These are phyloP conservation scores for Hydnomerulius pinastri DNA, from an alignment of 768 basidiomycete genomes.

Conservation along the genomic window DNA sequence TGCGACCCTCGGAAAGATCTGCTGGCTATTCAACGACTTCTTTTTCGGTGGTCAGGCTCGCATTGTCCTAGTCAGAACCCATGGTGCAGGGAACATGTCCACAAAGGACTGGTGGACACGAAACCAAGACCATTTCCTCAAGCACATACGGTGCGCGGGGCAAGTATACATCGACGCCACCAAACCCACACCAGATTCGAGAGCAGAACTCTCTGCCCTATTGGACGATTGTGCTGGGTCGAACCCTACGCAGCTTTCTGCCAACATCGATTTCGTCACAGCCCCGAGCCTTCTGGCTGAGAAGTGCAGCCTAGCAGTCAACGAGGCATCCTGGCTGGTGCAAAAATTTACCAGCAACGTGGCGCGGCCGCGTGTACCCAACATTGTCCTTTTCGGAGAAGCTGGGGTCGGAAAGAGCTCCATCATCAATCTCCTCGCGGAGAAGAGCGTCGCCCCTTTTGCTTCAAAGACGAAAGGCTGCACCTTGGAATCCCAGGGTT, in stretches of 20 bases:
- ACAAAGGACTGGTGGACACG: conserved; percentile 41
- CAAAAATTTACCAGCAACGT: conserved; percentile 14
- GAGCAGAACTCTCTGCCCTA: no score
- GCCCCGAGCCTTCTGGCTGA: conserved; percentile 6
- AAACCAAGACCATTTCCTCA: conserved; percentile 28
- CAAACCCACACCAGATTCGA: background rate
- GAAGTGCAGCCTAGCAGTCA: conserved; percentile 11
- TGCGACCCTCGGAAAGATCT: conserved; percentile 37
- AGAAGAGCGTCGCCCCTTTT: conserved; percentile 18
- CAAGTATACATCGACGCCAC: conserved; percentile 34
- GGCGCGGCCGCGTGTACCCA: conserved; percentile 19
- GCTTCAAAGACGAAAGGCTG: conserved; percentile 31
- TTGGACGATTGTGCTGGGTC: no score
- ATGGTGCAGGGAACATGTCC: conserved; percentile 32
- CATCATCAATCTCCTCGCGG: conserved; percentile 41
- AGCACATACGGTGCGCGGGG: conserved; percentile 25
- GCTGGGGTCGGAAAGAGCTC: conserved; percentile 43
- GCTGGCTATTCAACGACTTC: conserved; percentile 38
- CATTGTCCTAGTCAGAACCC: conserved; percentile 40
- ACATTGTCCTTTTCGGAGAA: conserved; percentile 42
- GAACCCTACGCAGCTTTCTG: no score
- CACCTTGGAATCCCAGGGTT: conserved; percentile 31
- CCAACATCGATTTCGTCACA: background rate
- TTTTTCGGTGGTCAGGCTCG: conserved; percentile 39
- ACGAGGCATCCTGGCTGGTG: conserved; percentile 13